Percentiles rank a stretch among this genome's conserved stretches.
Conservation (phyloP, 1,284 basidiomycete species). For the Caloboletus firmus region DNA sequence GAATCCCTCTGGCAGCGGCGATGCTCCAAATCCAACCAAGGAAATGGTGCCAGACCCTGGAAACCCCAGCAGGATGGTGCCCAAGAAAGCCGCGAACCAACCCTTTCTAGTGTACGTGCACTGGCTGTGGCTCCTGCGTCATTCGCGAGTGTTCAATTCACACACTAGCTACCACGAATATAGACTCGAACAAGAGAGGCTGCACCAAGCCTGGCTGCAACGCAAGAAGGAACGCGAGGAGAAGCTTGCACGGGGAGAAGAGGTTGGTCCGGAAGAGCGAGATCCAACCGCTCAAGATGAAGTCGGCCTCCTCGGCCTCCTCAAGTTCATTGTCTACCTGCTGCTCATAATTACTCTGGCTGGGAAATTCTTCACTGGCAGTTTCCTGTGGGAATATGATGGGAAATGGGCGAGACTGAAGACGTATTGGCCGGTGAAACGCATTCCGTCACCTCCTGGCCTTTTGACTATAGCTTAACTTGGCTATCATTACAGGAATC, state of each 20-base stretch:
- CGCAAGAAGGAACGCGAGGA: slow-evolving; percentile 70
- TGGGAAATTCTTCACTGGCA: slow-evolving; percentile 80
- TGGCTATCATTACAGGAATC: slow-evolving; percentile 38
- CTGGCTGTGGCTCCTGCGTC: not conserved
- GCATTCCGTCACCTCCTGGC: not conserved
- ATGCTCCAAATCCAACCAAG: slow-evolving; percentile 19
- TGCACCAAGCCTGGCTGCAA: slow-evolving; percentile 66
- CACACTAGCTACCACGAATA: slow-evolving; percentile 64
- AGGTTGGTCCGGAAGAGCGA: slow-evolving; percentile 65
- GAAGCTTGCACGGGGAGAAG: slow-evolving; percentile 71
- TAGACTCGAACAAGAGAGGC: slow-evolving; percentile 56
- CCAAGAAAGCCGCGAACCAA: slow-evolving; percentile 73
- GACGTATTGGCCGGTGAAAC: slow-evolving; percentile 61
- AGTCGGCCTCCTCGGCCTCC: slow-evolving; percentile 59
- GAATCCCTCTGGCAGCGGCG: slow-evolving; percentile 31
- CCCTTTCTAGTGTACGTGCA: slow-evolving; percentile 75
- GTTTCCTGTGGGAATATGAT: slow-evolving; percentile 76
- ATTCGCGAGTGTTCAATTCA: slow-evolving; percentile 13
- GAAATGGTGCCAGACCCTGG: slow-evolving; percentile 49
- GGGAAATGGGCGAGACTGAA: slow-evolving; percentile 56
- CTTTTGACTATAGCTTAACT: slow-evolving; percentile 7
- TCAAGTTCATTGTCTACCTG: slow-evolving; percentile 66
- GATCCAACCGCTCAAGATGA: slow-evolving; percentile 71
- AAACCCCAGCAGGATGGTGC: slow-evolving; percentile 64
- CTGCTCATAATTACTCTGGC: slow-evolving; percentile 55